Evolutionary conservation across 768 basidiomycete species (phyloP).

Genomic region (Multifurca ochricompacta): DNA sequence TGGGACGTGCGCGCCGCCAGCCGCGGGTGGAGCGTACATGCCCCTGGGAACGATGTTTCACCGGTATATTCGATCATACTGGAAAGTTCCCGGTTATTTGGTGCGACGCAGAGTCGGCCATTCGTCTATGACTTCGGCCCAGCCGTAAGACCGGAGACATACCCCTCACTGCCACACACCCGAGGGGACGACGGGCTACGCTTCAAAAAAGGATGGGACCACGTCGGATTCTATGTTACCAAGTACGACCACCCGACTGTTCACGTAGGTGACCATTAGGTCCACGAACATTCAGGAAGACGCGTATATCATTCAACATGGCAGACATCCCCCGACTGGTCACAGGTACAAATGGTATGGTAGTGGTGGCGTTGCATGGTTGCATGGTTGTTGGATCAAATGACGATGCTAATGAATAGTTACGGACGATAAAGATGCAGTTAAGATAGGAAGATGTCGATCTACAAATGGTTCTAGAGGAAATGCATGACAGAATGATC

Average conservation of each 20-base stretch:
- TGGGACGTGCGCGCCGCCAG: slow-evolving; percentile 68
- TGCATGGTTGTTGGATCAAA: slow-evolving; percentile 12
- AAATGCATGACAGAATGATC: slow-evolving; percentile 18
- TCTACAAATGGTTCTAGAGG: slow-evolving; percentile 16
- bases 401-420: slow-evolving; percentile 18
- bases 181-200: slow-evolving; percentile 30
- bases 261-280: slow-evolving; percentile 5
- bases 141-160: slow-evolving; percentile 47
- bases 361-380: slow-evolving; percentile 1
- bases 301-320: slow-evolving; percentile 10
- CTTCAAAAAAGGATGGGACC: slow-evolving; percentile 29
- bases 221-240: slow-evolving; percentile 44
- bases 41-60: slow-evolving; percentile 69
- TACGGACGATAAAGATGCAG: slow-evolving; percentile 20
- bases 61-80: slow-evolving; percentile 70
- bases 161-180: slow-evolving; percentile 30
- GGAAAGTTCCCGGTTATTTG: slow-evolving; percentile 74
- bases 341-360: slow-evolving; percentile 10
- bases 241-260: slow-evolving; percentile 33
- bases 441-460: slow-evolving; percentile 13
- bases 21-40: slow-evolving; percentile 69
- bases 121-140: slow-evolving; percentile 79
- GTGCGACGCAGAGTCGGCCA: slow-evolving; percentile 65
- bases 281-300: background rate
- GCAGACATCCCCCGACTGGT: slow-evolving; percentile 3